Base-by-base conservation (phyloP, 768 basidiomycete species). In the Boletellus ananiceps region DNA sequence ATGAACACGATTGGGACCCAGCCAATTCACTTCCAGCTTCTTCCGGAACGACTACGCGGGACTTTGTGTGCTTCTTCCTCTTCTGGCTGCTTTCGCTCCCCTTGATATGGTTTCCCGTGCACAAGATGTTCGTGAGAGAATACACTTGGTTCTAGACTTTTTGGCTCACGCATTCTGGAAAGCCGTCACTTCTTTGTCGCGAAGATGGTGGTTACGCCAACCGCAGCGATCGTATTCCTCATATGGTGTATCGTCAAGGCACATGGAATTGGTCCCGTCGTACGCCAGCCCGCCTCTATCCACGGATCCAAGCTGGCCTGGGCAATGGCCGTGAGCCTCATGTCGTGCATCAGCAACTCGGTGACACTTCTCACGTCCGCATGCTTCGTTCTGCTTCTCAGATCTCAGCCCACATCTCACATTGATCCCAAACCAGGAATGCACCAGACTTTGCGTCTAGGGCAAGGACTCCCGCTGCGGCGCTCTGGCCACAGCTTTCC, bases 31-130 rank as follows among this genome's bases (percentile, higher is more conserved):
- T 90, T 58, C 83, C 87, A n/a, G 75, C 71, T 19, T 83, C 82
- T 12, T 81, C 86, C 51, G 87, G 88, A 38, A 90, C 81, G 29
- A 85, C 74, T 47, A 83, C 84, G n/a, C 76, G 78, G 46, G 81
- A 87, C 68, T 87, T 84, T 57, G 70, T 88, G 71, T 81, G 81
- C 56, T 93, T 93, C 79, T 84, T 93, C 75, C 73, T 93, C 50
- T 93, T 91, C 74, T 92, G 87, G 84, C 69, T 90, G 23, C 75
- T 88, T 34, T 86, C 82, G 29, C 76, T 91, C 27, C 87, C 86
- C 8, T 82, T 83, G 15, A 83, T 90, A 57, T 89, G 84, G 84
- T 84, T 88, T 56, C 88, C 86, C 11, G 81, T 90, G 41, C 87
- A 92, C 71, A 77, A 84, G 60, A 84, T 88, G 84, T 85, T 64